Evolutionary conservation across 1,139 yeast species (phyloP), one percentile per base, ranked within the genome.

Genomic region (Scheffersomyces titani): DNA sequence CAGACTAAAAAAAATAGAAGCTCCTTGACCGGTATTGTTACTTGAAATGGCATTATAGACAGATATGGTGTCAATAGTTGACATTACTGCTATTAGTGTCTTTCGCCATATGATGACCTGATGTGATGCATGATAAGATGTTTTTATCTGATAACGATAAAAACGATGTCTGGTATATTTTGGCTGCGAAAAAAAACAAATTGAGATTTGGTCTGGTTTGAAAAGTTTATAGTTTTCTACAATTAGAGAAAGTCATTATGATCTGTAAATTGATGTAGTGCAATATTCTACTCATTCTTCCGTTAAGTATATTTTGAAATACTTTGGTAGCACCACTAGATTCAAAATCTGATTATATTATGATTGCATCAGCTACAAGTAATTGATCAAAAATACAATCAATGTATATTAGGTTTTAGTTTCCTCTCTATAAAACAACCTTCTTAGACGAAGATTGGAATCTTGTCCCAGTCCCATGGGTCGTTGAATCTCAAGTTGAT

Each of bases 401-500:
- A 30, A 30, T 30, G 40, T 30, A 30, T 30, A 30, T 30, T 30
- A 30, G 40, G 40, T 30, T 30, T 30, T 30, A 30, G n/a, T 30
- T 24, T 30, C 40, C 40, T 30, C 40, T 30, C 40, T 30, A 30
- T 30, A 30, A 30, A 30, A 7, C 40, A 30, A 30, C 16, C 40
- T 30, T 13, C 49, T 58, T 69, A 74, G 51, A 60, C 68, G 61
- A 85, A 84, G 59, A 80, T 81, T 58, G 88, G 87, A 63, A 81
- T 76, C 61, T 80, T 76, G 63, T 82, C 83, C 96, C 96, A 90
- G 65, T 78, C 85, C 84, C 87, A 87, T 60, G 97, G 96, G 70
- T 92, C 91, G 73, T 92, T 92, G 79, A 92, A 91, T 76, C 97
- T 85, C 64, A 91, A 79, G 65, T 82, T 81, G 62, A 78, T 81